Base-by-base conservation (phyloP, 805 yeast species). In the Candida boidinii region DNA sequence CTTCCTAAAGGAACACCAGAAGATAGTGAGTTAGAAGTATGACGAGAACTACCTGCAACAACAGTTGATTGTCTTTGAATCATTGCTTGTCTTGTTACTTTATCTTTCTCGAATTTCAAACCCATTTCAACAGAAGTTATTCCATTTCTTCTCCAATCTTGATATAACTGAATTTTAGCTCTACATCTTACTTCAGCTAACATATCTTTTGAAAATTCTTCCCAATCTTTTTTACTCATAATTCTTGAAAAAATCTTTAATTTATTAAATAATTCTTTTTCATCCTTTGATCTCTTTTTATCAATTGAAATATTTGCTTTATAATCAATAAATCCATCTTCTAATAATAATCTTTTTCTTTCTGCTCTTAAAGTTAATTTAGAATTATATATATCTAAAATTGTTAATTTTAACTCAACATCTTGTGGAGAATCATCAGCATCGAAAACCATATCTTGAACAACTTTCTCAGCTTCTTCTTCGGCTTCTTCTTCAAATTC, bases 401-500 rank as follows among this genome's bases (percentile, higher is more conserved):
- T 79, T 0, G 94, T 76, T 39, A 92, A 66, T 56, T 92, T 92
- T 51, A 92, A 69, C 50, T 92, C 95, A 29, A 90, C 81, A 53
- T 92, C 98, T 26, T 79, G 77, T 16, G 80, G 76, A 34, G 78
- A 76, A 49, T 92, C 99, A 42, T 90, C 97, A 0, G 90, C 84
- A 47, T 92, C 97, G 50, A 94, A 92, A 2, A 80, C 72, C 94
- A 92, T 85, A 53, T 92, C 98, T 51, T 92, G 92, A 14, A 92
- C 85, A 0, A 92, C 79, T 35, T 80, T 68, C 57, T 92, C 99
- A 0, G 98, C 97, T 35, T 92, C 99, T 48, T 92, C 92, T 53
- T 92, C 98, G 25, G 83, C 87, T 54, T 92, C 99, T 38, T 80
- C 85, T 49, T 92, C 99, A 55, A 92, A 92, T 56, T 92, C 99